Evolutionary conservation across 2,329 filamentous ascomycete genomes (phyloP).

Genomic region (Bipolaris victoriae): DNA sequence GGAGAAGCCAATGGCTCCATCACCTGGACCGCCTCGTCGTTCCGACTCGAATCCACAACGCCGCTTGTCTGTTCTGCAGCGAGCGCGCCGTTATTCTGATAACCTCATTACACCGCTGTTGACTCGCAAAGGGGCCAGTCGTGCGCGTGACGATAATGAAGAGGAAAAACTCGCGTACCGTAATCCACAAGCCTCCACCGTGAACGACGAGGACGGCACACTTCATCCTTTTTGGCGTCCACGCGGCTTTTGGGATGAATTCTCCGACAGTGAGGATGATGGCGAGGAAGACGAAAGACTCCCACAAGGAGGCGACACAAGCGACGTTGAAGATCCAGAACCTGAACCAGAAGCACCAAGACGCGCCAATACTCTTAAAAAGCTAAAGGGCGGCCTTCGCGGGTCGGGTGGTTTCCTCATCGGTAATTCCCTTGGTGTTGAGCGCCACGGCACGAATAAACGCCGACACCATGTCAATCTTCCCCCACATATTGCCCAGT

Average conservation of each 20-base stretch:
- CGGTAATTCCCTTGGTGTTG: slow-evolving; percentile 63
- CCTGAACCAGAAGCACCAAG: slow-evolving; percentile 27
- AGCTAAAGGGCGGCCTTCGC: slow-evolving; percentile 48
- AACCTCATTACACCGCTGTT: slow-evolving; percentile 53
- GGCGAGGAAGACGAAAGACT: slow-evolving; percentile 46
- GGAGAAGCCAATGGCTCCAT: slow-evolving; percentile 49
- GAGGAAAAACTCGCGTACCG: slow-evolving; percentile 26
- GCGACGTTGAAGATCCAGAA: slow-evolving; percentile 42
- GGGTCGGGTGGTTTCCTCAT: slow-evolving; percentile 56
- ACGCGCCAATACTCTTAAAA: slow-evolving; percentile 31
- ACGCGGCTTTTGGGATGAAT: slow-evolving; percentile 67
- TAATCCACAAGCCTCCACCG: slow-evolving; percentile 35
- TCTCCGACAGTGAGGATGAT: slow-evolving; percentile 49
- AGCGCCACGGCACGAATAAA: slow-evolving; percentile 50
- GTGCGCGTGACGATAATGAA: slow-evolving; percentile 31
- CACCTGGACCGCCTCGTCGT: slow-evolving; percentile 37
- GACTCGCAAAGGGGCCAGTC: slow-evolving; percentile 34
- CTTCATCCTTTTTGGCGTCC: slow-evolving; percentile 69
- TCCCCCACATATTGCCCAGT: slow-evolving; percentile 26
- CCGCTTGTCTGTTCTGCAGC: slow-evolving; percentile 51
- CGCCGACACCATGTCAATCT: slow-evolving; percentile 37
- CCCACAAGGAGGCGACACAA: slow-evolving; percentile 56
- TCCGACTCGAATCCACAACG: slow-evolving; percentile 47
- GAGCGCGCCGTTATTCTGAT: slow-evolving; percentile 55
- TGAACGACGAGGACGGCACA: slow-evolving; percentile 52